These are phyloP conservation scores for Endothia cerciana DNA, from an alignment of 2,329 filamentous ascomycete genomes.

Conservation along the genomic window DNA sequence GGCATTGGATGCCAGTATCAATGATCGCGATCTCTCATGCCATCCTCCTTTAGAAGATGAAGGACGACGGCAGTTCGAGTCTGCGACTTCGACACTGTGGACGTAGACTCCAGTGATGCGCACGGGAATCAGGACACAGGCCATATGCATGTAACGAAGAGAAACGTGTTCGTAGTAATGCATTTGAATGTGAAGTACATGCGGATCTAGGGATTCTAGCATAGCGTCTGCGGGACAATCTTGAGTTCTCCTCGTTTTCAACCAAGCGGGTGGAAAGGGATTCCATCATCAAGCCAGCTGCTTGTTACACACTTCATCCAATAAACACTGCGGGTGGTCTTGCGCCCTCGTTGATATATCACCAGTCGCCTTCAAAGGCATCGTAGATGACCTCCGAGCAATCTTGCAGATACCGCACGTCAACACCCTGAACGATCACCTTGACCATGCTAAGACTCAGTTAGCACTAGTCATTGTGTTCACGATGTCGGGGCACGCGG, in stretches of 20 bases:
- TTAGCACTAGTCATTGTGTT: neutral
- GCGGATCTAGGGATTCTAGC: neutral
- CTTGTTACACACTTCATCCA: neutral
- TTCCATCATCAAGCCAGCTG: neutral
- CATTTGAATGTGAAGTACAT: neutral
- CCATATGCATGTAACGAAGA: neutral
- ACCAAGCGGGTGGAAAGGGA: neutral
- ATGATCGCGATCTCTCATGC: neutral
- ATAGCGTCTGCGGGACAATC: neutral
- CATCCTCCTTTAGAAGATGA: too few species aligned
- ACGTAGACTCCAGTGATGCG: neutral
- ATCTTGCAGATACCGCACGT: slow-evolving; percentile 32
- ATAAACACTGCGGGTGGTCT: neutral
- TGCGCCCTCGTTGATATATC: neutral
- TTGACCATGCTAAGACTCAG: slow-evolving; percentile 35
- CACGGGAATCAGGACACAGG: neutral
- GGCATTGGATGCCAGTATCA: neutral
- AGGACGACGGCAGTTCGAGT: too few species aligned
- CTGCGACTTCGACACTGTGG: too few species aligned
- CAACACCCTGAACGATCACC: slow-evolving; percentile 34
- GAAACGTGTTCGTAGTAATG: neutral
- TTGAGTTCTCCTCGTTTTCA: neutral
- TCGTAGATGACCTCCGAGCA: slow-evolving; percentile 36
- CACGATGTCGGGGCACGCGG: neutral
- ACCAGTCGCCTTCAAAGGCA: slow-evolving; percentile 28